Base-by-base conservation (phyloP, 1,284 basidiomycete genomes). In the Hortiboletus rubellus region DNA sequence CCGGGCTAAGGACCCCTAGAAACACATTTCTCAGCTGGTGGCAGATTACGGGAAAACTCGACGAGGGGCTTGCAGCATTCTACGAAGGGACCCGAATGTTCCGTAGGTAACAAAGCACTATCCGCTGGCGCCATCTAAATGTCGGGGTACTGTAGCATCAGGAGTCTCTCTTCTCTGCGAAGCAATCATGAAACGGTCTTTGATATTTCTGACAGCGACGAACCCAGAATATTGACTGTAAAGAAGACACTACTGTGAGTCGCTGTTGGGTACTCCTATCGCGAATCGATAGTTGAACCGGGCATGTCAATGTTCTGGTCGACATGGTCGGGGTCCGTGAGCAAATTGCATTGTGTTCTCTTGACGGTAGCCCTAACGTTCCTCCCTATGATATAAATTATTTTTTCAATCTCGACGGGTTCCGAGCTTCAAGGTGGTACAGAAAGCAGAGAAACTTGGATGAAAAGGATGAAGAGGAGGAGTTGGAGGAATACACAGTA, bases 321-420 rank as follows among this genome's bases (percentile, higher is more conserved):
- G 82, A 85, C 58, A 76, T 84, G 72, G 59, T 83, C 56, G 81
- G 81, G 52, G 63, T 80, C 55, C 78, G 82, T 83, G 58, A 71
- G 82, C 78, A 50, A 33, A 37, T 27, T 24, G 3, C 17, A 24
- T 45, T 18, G 5, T 12, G 11, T 18, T 50, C 34, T 17, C 40
- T 12, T 22, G 36, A 46, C 9, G 18, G 18, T 17, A 18, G 18
- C 43, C 34, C 7, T 15, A 7, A 36, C 7, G 34, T 36, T 34
- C 14, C 14, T 36, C n/a, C 51, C 5, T 37, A 72, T 69, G 3
- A 44, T 74, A 77, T 60, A 74, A 78, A 70, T 7, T 68, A 76
- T 51, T 78, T 76, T 55, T 66, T 74, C 7, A 70, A 78, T 7
- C 77, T 78, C 0, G 65, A 76, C 27, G 63, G 64, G 49, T 79